Conservation (phyloP, 75 land plant genomes). For the Larix kaempferi region DNA sequence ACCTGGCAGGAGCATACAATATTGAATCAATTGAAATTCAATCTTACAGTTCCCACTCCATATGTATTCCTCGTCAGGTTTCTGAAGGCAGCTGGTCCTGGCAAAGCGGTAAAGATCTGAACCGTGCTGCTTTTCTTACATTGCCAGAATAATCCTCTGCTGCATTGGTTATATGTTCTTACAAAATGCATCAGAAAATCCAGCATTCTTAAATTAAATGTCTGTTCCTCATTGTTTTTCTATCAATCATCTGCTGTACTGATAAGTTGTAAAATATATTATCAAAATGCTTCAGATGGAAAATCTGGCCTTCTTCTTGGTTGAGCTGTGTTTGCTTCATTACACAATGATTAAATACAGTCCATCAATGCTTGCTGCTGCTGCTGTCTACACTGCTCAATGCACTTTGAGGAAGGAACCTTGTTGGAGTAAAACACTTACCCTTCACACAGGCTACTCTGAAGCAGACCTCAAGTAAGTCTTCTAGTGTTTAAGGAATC, state of each 20-base stretch:
- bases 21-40: slow-evolving; percentile 34
- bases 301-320: slow-evolving; percentile 34
- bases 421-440: slow-evolving; percentile 68
- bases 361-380: slow-evolving; percentile 81
- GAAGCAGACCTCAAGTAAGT: slow-evolving; percentile 62
- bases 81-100: slow-evolving; percentile 34
- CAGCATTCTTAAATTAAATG: too few relatives aligned
- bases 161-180: slow-evolving; percentile 6
- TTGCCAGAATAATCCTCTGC: slow-evolving; percentile 12
- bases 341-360: slow-evolving; percentile 51
- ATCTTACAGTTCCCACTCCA: slow-evolving; percentile 46
- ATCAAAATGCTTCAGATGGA: slow-evolving; percentile 19
- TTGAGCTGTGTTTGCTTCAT: slow-evolving; percentile 59
- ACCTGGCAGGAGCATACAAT: slow-evolving; percentile 54
- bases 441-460: slow-evolving; percentile 71
- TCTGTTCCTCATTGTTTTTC: too few relatives aligned
- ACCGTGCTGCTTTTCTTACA: neutral
- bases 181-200: too few relatives aligned
- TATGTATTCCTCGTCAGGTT: slow-evolving; percentile 38
- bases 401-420: slow-evolving; percentile 56
- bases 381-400: slow-evolving; percentile 84
- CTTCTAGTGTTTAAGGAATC: neutral
- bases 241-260: neutral
- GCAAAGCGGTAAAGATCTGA: slow-evolving; percentile 13
- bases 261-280: neutral